Evolutionary conservation across 495 filamentous ascomycete genomes (phyloP).

Genomic region (Talaromyces ruber): DNA sequence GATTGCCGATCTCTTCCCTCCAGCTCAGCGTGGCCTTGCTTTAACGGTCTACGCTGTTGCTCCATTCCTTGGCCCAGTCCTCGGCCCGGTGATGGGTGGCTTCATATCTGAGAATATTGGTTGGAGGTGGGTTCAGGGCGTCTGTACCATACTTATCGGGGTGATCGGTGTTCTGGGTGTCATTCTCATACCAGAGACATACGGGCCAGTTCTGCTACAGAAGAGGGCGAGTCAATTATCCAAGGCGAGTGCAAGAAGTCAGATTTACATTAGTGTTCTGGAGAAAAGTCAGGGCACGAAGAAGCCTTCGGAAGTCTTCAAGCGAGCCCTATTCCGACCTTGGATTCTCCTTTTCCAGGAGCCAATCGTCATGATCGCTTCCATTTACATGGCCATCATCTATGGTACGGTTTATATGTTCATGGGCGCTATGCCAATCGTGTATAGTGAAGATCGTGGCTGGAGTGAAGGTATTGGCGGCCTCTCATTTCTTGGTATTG

Average conservation of each 20-base stretch:
- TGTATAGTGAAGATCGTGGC: conserved; percentile 56
- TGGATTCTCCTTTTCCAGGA: conserved; percentile 16
- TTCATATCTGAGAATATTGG: conserved; percentile 35
- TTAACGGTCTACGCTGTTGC: conserved; percentile 39
- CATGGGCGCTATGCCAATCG: conserved; percentile 61
- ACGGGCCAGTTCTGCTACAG: conserved; percentile 60
- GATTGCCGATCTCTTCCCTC: conserved; percentile 50
- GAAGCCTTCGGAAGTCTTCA: conserved; percentile 5
- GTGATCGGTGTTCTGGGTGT: conserved; percentile 46
- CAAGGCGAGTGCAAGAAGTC: conserved; percentile 43
- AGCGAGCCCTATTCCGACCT: conserved; percentile 12
- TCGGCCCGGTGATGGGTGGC: conserved; percentile 44
- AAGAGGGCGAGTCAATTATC: conserved; percentile 49
- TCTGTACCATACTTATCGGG: conserved; percentile 35
- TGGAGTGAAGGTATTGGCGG: conserved; percentile 56
- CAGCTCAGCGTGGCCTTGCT: conserved; percentile 42
- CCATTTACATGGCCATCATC: conserved; percentile 51
- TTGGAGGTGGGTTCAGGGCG: conserved; percentile 48
- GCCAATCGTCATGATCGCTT: conserved; percentile 17
- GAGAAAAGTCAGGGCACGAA: conserved; percentile 5
- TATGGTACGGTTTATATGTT: conserved; percentile 62
- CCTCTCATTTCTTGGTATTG: conserved; percentile 63
- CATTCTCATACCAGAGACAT: conserved; percentile 62
- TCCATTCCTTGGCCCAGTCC: conserved; percentile 45
- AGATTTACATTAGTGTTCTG: conserved; percentile 10